A percentile compares a stretch with the other conserved stretches of the same genome.
Conservation (phyloP, 2,329 filamentous ascomycete species). For the Botrytis fragariae region DNA sequence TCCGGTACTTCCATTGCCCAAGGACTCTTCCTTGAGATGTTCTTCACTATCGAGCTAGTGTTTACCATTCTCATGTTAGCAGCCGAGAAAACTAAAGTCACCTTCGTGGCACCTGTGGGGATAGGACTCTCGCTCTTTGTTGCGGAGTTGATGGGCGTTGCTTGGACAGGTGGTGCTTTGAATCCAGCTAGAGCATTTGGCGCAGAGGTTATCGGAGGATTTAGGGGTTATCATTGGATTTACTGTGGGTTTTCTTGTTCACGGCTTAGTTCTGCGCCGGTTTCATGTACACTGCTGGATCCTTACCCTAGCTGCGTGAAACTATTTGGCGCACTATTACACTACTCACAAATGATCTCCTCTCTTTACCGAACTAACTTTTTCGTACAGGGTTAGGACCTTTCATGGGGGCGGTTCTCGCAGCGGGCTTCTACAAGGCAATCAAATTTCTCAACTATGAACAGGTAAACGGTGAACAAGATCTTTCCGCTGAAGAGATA, state of each 20-base stretch:
- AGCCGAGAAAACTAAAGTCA: conserved; percentile 48
- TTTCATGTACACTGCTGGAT: background rate
- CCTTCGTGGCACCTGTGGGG: conserved; percentile 48
- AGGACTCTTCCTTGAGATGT: conserved; percentile 49
- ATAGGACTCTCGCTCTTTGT: conserved; percentile 49
- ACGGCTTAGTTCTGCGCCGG: background rate
- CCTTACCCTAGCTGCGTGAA: background rate
- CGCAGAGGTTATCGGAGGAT: conserved; percentile 44
- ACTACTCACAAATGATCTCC: background rate
- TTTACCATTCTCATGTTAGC: conserved; percentile 52
- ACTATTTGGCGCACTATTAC: background rate
- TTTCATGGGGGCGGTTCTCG: conserved; percentile 48
- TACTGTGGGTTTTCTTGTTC: conserved; percentile 37
- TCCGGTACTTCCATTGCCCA: conserved; percentile 33
- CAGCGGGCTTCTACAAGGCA: conserved; percentile 48
- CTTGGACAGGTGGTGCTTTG: conserved; percentile 48
- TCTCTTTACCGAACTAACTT: background rate
- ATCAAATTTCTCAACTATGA: conserved; percentile 52
- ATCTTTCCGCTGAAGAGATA: conserved; percentile 7
- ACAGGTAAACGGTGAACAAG: conserved; percentile 42
- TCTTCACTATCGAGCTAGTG: conserved; percentile 47
- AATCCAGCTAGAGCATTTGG: conserved; percentile 49
- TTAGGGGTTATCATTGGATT: conserved; percentile 48
- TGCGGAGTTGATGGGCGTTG: conserved; percentile 45
- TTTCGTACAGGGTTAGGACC: conserved; percentile 45